Base-by-base conservation (phyloP, 176 grass and related monocot genomes). In the Panicum miliaceum region DNA sequence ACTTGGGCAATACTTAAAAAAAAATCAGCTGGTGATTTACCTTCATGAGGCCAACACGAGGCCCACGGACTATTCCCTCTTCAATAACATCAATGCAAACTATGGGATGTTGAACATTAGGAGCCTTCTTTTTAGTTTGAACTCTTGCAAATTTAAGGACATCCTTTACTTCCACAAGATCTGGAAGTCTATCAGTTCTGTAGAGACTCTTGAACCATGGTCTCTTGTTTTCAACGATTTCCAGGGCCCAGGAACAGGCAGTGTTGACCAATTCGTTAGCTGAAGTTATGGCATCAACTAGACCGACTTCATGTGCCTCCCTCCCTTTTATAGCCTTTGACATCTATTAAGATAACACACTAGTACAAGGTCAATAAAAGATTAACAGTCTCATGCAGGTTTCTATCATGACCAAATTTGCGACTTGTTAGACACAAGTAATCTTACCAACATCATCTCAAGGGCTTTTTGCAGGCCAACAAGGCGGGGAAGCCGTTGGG, bases 11-110 rank as follows among this genome's bases (percentile, higher is more conserved):
- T 78, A 47, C 27, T 82, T 60, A 8, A 50, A 82, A 13, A 50
- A 51, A 72, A 8, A 90, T 35, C 6, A 67, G 65, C 27, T 50
- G 26, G 26, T 82, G 5, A 64, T 78, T 63, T 90, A 98, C 96
- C 96, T 98, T 93, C 80, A 85, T 48, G 77, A 98, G 89, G 50
- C 91, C 89, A 68, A 77, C 87, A 73, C 84, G 86, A 80, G 96
- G 92, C 57, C 88, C 91, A 71, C 80, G 87, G 47, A 95, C 7
- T 79, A 98, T 93, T 73, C 96, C 96, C 57, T 90, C 87, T 90
- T 98, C 91, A 36, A 98, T 91, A 71, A 95, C 89, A 86, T 92
- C 91, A 69, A 98, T 85, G 85, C 92, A 95, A 84, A 90, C 82
- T 71, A 87, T 77, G 5, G 90, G 92, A 86, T 91, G 91, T 50